Percentiles rank a stretch among this genome's conserved stretches.
Evolutionary conservation across 805 yeast genomes (phyloP).

Genomic region (Cyberlindnera euphorbiae): DNA sequence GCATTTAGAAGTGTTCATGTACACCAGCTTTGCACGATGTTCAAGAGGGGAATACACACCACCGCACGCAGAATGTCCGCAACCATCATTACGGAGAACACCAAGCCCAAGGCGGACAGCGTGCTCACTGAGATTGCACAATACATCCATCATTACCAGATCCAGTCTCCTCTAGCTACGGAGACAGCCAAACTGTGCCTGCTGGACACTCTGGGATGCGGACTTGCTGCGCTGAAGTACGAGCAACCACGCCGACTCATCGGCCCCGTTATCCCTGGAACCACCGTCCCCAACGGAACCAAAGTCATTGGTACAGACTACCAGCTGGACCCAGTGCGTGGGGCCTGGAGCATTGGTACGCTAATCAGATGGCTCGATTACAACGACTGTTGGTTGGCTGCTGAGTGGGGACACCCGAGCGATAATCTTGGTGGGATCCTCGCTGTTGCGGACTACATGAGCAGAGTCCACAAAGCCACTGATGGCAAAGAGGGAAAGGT

Average conservation of each 20-base stretch:
- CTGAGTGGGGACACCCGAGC: conserved; percentile 69
- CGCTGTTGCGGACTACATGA: conserved; percentile 53
- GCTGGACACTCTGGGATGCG: conserved; percentile 56
- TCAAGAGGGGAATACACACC: conserved; percentile 10
- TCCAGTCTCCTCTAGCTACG: conserved; percentile 42
- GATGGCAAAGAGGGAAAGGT: conserved; percentile 37
- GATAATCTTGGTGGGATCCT: conserved; percentile 57
- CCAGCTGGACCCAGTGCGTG: conserved; percentile 51
- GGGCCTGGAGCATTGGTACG: conserved; percentile 54
- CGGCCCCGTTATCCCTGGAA: conserved; percentile 56
- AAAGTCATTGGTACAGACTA: conserved; percentile 48
- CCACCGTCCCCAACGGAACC: conserved; percentile 51
- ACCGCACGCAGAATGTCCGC: conserved; percentile 14
- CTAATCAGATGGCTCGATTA: conserved; percentile 57
- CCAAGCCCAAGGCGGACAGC: conserved; percentile 46
- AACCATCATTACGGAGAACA: conserved; percentile 37
- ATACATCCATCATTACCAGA: conserved; percentile 42
- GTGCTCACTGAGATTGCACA: conserved; percentile 45
- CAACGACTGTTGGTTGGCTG: conserved; percentile 64
- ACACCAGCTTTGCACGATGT: too few relatives aligned
- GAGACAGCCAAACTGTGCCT: conserved; percentile 54
- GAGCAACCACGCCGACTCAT: conserved; percentile 43
- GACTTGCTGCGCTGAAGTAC: conserved; percentile 52
- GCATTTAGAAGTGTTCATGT: too few relatives aligned
- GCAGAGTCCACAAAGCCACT: conserved; percentile 39